Percentiles rank a stretch among this genome's conserved stretches.
phyloP scores from a whole-genome alignment of 108 stramenopile genomes.

The Skeletonema tropicum region DNA sequence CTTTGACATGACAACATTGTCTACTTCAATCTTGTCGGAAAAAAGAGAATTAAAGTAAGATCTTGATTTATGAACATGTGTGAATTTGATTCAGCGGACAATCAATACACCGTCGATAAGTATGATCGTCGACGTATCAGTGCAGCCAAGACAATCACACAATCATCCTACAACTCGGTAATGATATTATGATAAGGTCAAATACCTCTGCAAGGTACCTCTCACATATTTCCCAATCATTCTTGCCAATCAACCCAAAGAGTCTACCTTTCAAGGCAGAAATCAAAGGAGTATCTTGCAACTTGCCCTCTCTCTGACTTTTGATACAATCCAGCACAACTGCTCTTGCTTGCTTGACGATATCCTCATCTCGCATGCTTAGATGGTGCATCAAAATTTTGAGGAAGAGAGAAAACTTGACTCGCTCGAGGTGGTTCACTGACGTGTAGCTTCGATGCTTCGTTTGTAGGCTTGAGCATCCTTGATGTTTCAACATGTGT shows the following conservation, averaged over 20 bases:
- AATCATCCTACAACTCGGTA: constrained; percentile 5
- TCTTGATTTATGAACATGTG: not conserved
- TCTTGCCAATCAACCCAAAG: constrained; percentile 23
- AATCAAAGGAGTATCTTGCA: constrained; percentile 32
- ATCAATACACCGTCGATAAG: not conserved
- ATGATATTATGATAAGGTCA: not conserved
- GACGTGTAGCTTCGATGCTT: constrained; percentile 10
- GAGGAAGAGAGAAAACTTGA: constrained; percentile 36
- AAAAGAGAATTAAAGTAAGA: constrained; percentile 2
- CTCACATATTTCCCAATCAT: constrained; percentile 5
- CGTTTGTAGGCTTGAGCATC: constrained; percentile 1
- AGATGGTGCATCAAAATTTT: constrained; percentile 26
- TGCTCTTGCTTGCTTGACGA: constrained; percentile 12
- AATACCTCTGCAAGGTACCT: not conserved
- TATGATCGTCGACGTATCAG: not conserved
- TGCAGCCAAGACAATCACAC: not conserved
- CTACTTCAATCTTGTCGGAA: too few relatives aligned
- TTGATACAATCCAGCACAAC: constrained; percentile 30
- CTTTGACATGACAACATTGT: too few relatives aligned
- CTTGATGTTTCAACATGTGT: not conserved
- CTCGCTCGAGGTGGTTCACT: constrained; percentile 17
- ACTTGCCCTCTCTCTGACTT: constrained; percentile 26
- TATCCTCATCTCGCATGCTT: constrained; percentile 10
- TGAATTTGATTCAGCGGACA: not conserved
- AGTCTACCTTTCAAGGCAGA: constrained; percentile 33